These are phyloP conservation scores for Capsicum rhomboideum DNA, from an alignment of 257 asterid species.

Conservation along the genomic window DNA sequence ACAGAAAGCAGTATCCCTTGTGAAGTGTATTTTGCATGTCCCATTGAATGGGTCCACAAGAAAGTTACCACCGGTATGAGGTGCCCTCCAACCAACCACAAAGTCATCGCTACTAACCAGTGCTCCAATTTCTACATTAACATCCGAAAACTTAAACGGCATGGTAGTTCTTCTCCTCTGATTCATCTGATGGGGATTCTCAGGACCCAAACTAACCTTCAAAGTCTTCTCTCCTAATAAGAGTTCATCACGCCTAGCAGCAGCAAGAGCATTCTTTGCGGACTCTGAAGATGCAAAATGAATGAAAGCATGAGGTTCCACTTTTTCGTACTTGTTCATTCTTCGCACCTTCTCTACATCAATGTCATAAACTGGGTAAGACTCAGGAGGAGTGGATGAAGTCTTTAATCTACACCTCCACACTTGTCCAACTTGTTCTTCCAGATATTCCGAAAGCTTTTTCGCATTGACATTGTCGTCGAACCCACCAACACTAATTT, in stretches of 20 bases:
- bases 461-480: conserved; percentile 47
- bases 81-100: conserved; percentile 72
- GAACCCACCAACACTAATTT: conserved; percentile 79
- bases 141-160: conserved; percentile 49
- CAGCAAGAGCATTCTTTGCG: conserved; percentile 42
- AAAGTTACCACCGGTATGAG: conserved; percentile 51
- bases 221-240: conserved; percentile 23
- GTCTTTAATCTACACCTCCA: conserved; percentile 93
- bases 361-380: conserved; percentile 52
- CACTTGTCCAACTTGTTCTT: conserved; percentile 53
- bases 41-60: conserved; percentile 76
- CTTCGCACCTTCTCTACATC: conserved; percentile 25
- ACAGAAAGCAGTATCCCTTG: conserved; percentile 63
- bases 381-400: conserved; percentile 76
- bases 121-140: conserved; percentile 47
- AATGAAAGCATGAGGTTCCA: conserved; percentile 78
- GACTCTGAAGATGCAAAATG: conserved; percentile 63
- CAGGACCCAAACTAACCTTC: conserved; percentile 71
- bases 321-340: conserved; percentile 41
- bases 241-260: conserved; percentile 54
- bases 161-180: conserved; percentile 56
- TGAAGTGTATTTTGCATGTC: conserved; percentile 54
- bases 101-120: conserved; percentile 52
- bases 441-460: conserved; percentile 49
- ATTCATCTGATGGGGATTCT: conserved; percentile 57